Evolutionary conservation across 2,329 filamentous ascomycete genomes (phyloP).

Genomic region (Periconia sp.): DNA sequence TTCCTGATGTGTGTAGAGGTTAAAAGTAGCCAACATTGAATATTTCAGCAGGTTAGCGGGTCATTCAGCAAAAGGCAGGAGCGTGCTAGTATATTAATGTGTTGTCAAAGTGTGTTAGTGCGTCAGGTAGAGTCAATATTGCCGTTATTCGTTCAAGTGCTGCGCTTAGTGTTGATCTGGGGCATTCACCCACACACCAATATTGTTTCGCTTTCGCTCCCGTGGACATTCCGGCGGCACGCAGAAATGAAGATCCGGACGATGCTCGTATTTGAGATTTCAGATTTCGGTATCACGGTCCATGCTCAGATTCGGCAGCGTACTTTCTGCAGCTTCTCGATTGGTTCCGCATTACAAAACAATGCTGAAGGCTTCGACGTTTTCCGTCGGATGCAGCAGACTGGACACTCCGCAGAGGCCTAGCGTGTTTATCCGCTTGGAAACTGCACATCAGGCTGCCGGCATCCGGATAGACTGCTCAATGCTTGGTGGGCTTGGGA

Average conservation of each 20-base stretch:
- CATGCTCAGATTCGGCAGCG: background rate
- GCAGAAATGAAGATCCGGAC: background rate
- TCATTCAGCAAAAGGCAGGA: conserved; percentile 12
- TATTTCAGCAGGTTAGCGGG: conserved; percentile 29
- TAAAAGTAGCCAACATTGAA: conserved; percentile 29
- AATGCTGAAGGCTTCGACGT: conserved; percentile 1
- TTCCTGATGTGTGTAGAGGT: conserved; percentile 34
- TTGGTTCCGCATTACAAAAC: conserved; percentile 11
- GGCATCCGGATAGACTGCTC: conserved; percentile 19
- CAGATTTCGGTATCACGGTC: background rate
- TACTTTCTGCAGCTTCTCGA: conserved; percentile 1
- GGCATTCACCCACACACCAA: conserved; percentile 19
- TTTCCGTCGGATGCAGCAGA: conserved; percentile 7
- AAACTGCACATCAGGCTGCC: conserved; percentile 17
- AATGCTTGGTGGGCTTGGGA: conserved; percentile 3
- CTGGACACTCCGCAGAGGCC: conserved; percentile 1
- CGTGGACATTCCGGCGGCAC: background rate
- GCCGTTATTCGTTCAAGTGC: conserved; percentile 23
- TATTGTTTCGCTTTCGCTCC: conserved; percentile 16
- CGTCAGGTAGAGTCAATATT: conserved; percentile 26
- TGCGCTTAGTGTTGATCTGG: conserved; percentile 13
- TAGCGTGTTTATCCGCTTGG: conserved; percentile 31
- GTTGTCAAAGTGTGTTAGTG: conserved; percentile 21
- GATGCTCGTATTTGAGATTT: background rate
- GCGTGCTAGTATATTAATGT: conserved; percentile 40